Evolutionary conservation across 306 rosid genomes (phyloP), one percentile per base, ranked within the genome.

Genomic region (Corylus americana): DNA sequence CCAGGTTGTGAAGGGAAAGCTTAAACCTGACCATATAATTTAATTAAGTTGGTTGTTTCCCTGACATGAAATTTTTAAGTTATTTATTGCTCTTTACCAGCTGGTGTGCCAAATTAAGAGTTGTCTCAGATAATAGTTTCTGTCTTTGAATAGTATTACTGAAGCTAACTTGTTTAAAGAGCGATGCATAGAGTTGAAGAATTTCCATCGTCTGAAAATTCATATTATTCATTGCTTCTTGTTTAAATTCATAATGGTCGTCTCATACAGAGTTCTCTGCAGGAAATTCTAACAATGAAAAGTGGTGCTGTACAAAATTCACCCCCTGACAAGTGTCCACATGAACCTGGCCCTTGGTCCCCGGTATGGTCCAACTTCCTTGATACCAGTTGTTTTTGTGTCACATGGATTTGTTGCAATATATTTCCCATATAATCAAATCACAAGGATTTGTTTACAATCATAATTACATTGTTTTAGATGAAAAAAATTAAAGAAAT

Each of bases 271-370:
- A 77, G 73, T 75, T 77, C n/a, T 86, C 25, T 80, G 81, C 86
- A 95, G 98, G 98, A 89, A 80, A 84, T 95, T 74, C 80, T 92
- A 69, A 89, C 94, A 35, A 85, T 76, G 80, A 95, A 95, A 86
- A 66, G 96, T 27, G 98, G 98, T 5, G 96, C 98, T 25, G 97
- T 95, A 27, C 97, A 92, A 89, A 85, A 95, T 72, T 92, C 98
- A 79, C 98, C 98, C 45, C 90, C 93, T 0, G 91, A 95, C 54
- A 95, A 91, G 84, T 79, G 87, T 79, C 90, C 88, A 79, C 93
- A 85, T 1, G 92, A 87, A 83, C 94, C 87, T 44, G 84, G 94
- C 78, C 98, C 98, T 78, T 95, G 97, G 95, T 95, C 97, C 11
- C 98, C 98, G 93, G 97, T 95, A 88, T 57, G 91, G 13, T 72